Percentiles rank a stretch among this genome's conserved stretches.
phyloP scores from a whole-genome alignment of 2,329 filamentous ascomycete species.

The Colletotrichum orchidophilum region DNA sequence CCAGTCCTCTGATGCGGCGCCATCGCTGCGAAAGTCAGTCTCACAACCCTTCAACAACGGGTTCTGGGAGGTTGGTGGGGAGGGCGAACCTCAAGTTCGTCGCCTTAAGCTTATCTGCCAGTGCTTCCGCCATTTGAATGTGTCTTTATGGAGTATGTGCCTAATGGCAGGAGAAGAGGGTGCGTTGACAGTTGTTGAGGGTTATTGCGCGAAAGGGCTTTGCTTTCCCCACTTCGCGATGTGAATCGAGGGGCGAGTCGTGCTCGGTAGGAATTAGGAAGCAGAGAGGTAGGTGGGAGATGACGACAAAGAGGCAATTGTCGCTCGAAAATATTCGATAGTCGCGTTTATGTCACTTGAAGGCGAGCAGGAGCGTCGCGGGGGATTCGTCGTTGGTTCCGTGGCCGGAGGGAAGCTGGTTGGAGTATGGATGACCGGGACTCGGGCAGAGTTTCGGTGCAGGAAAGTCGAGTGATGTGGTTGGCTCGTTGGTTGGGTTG shows the following conservation, averaged over 20 bases:
- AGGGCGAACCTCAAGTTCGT: conserved; percentile 51
- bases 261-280: conserved; percentile 16
- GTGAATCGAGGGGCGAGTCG: conserved; percentile 24
- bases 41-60: conserved; percentile 14
- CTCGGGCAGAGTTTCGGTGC: conserved; percentile 14
- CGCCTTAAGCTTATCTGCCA: conserved; percentile 55
- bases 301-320: conserved; percentile 5
- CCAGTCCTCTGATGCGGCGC: conserved; percentile 71
- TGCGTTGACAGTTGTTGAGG: conserved; percentile 12
- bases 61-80: background rate
- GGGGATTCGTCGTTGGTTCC: conserved; percentile 5
- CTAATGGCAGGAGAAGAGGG: conserved; percentile 9
- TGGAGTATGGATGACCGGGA: conserved; percentile 12
- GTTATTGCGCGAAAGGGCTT: conserved; percentile 29
- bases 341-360: background rate
- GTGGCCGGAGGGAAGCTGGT: conserved; percentile 8
- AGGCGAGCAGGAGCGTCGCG: conserved; percentile 2
- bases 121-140: conserved; percentile 52
- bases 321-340: background rate
- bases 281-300: background rate
- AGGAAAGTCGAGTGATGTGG: background rate
- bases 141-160: conserved; percentile 21
- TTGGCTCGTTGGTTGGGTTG: background rate
- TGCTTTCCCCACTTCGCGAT: conserved; percentile 33
- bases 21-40: conserved; percentile 57